These are phyloP conservation scores for Glaciozyma antarctica DNA, from an alignment of 768 basidiomycete species.

Conservation along the genomic window DNA sequence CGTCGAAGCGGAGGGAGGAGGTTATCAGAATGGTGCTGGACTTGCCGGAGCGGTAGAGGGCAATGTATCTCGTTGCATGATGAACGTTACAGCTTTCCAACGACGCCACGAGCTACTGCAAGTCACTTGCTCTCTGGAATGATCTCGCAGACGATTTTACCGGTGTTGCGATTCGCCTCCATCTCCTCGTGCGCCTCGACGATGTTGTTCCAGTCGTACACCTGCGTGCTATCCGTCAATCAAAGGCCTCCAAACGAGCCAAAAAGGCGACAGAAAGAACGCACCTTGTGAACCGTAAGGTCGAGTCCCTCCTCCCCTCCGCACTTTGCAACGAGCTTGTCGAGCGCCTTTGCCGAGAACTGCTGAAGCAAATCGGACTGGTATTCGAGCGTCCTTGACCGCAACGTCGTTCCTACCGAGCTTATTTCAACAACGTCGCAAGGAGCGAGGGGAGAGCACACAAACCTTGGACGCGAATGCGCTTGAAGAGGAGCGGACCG, in stretches of 20 bases:
- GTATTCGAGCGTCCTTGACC: slow-evolving; percentile 63
- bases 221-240: slow-evolving; percentile 42
- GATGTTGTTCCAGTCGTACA: slow-evolving; percentile 71
- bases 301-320: slow-evolving; percentile 22
- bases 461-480: slow-evolving; percentile 60
- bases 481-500: slow-evolving; percentile 63
- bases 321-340: slow-evolving; percentile 24
- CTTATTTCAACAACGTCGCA: not conserved
- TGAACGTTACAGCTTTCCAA: no score
- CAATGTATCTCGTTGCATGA: no score
- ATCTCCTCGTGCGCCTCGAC: slow-evolving; percentile 73
- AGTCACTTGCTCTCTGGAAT: not conserved
- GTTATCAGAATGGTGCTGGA: slow-evolving; percentile 7
- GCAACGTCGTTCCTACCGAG: slow-evolving; percentile 61
- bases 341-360: slow-evolving; percentile 34
- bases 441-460: not conserved
- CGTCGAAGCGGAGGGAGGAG: slow-evolving; percentile 24
- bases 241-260: not conserved
- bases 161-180: slow-evolving; percentile 59
- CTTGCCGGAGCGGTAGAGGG: not conserved
- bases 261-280: slow-evolving; percentile 28
- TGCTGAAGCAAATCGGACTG: slow-evolving; percentile 55
- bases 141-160: slow-evolving; percentile 42
- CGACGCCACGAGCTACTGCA: no score
- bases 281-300: slow-evolving; percentile 66